Evolutionary conservation across 345 rosid genomes (phyloP).

Genomic region (Hevea brasiliensis): DNA sequence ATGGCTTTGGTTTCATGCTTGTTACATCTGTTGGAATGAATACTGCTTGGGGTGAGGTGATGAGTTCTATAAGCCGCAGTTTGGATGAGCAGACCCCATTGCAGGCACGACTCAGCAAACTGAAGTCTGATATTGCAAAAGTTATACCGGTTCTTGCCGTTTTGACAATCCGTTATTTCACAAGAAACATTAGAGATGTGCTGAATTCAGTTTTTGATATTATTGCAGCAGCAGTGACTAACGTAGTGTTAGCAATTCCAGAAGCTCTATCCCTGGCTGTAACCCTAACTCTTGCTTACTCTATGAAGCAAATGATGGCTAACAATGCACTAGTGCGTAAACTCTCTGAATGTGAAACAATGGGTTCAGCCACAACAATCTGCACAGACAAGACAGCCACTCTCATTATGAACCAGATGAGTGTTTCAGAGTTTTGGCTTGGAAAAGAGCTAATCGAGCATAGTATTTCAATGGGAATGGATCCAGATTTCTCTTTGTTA

Average conservation of each 20-base stretch:
- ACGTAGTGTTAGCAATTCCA: no score
- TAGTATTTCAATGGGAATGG: conserved; percentile 35
- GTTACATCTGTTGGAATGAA: no score
- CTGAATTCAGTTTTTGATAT: no score
- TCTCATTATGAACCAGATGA: no score
- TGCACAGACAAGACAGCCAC: conserved; percentile 61
- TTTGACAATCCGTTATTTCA: not conserved
- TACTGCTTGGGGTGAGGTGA: no score
- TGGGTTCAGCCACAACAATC: conserved; percentile 57
- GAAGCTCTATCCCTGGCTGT: conserved; percentile 47
- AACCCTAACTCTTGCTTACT: conserved; percentile 42
- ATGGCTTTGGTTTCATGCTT: conserved; percentile 29
- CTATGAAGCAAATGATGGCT: conserved; percentile 49
- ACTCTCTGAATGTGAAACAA: conserved; percentile 56
- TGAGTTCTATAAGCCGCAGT: no score
- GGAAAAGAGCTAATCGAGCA: conserved; percentile 26
- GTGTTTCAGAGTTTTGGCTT: no score
- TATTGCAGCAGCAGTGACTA: no score
- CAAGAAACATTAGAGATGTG: no score
- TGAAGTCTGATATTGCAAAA: conserved; percentile 42
- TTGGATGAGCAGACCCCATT: conserved; percentile 4
- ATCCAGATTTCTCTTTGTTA: conserved; percentile 21
- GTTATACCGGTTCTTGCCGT: conserved; percentile 24
- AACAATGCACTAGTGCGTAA: no score
- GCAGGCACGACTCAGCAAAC: conserved; percentile 46